Evolutionary conservation across 2,329 filamentous ascomycete species (phyloP).

Genomic region (Hypoxylon sp.): DNA sequence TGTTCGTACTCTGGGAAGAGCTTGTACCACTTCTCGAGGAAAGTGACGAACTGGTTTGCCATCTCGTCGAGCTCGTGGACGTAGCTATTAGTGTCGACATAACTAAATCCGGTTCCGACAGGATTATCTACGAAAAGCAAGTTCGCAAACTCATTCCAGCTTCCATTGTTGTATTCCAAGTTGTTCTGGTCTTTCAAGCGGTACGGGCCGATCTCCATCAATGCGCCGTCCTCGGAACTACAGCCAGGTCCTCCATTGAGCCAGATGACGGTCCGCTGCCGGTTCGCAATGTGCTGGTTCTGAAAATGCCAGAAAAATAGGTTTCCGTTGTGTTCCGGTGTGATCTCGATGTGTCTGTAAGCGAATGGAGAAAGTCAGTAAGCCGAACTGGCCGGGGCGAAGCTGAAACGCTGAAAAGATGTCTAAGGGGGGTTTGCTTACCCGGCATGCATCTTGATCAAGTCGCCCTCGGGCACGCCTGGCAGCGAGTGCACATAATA

Average conservation of each 20-base stretch:
- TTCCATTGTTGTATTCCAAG: constrained; percentile 88
- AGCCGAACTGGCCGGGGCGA: constrained; percentile 18
- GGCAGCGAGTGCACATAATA: constrained; percentile 91
- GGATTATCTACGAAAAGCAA: constrained; percentile 97
- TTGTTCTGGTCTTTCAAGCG: constrained; percentile 81
- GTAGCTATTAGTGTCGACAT: constrained; percentile 90
- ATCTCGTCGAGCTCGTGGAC: constrained; percentile 89
- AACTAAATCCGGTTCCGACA: constrained; percentile 96
- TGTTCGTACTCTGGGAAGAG: constrained; percentile 92
- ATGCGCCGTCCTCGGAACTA: constrained; percentile 94
- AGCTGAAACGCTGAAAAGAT: constrained; percentile 27
- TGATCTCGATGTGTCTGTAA: constrained; percentile 89
- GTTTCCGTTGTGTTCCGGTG: constrained; percentile 87
- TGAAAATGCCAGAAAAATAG: constrained; percentile 99
- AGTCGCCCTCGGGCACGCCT: constrained; percentile 82
- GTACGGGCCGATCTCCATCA: constrained; percentile 98
- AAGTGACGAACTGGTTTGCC: constrained; percentile 88
- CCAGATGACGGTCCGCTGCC: constrained; percentile 94
- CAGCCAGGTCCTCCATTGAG: constrained; percentile 97
- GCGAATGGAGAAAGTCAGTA: constrained; percentile 26
- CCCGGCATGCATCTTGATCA: constrained; percentile 99
- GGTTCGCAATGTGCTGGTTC: constrained; percentile 94
- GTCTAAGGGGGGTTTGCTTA: constrained; percentile 63
- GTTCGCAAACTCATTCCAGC: constrained; percentile 98
- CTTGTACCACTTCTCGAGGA: constrained; percentile 91